Percentiles rank a stretch among this genome's conserved stretches.
These are phyloP conservation scores for Gamsiella multidivaricata DNA, from an alignment of 192 early-diverging fungal species.

Conservation along the genomic window DNA sequence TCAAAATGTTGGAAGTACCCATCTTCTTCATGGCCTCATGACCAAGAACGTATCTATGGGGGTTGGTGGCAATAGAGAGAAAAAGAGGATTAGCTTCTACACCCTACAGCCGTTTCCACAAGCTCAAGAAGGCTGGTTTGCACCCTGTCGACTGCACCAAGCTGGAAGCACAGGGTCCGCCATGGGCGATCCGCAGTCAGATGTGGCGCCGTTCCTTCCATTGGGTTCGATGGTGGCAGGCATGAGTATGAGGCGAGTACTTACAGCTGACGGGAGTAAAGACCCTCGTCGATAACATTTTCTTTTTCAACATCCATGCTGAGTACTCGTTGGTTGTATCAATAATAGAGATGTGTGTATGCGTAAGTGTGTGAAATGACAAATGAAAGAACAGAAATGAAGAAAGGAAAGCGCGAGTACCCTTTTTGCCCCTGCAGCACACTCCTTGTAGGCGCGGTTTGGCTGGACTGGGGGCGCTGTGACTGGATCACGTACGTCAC, in stretches of 20 bases:
- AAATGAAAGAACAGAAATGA: neutral
- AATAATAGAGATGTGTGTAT: neutral
- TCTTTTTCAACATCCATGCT: constrained; percentile 62
- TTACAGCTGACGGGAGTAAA: constrained; percentile 99
- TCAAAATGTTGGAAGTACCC: constrained; percentile 94
- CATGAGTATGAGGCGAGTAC: constrained; percentile 49
- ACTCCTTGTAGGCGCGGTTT: too few relatives aligned
- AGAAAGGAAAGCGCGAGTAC: constrained; percentile 1
- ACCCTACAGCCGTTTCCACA: too few relatives aligned
- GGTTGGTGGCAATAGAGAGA: neutral
- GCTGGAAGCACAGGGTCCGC: too few relatives aligned
- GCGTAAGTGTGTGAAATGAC: neutral
- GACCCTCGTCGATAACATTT: constrained; percentile 89
- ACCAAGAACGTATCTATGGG: constrained; percentile 85
- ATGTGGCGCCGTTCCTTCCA: constrained; percentile 25
- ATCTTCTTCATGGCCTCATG: constrained; percentile 99
- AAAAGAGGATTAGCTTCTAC: neutral
- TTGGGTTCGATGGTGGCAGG: too few relatives aligned
- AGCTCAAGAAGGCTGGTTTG: too few relatives aligned
- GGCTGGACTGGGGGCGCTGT: too few relatives aligned
- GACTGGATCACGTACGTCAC: too few relatives aligned
- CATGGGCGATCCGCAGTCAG: constrained; percentile 35
- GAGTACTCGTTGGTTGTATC: neutral
- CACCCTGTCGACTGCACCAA: too few relatives aligned
- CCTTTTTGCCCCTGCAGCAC: too few relatives aligned